Base-by-base conservation (phyloP, 495 filamentous ascomycete species). In the Xylona heveae region DNA sequence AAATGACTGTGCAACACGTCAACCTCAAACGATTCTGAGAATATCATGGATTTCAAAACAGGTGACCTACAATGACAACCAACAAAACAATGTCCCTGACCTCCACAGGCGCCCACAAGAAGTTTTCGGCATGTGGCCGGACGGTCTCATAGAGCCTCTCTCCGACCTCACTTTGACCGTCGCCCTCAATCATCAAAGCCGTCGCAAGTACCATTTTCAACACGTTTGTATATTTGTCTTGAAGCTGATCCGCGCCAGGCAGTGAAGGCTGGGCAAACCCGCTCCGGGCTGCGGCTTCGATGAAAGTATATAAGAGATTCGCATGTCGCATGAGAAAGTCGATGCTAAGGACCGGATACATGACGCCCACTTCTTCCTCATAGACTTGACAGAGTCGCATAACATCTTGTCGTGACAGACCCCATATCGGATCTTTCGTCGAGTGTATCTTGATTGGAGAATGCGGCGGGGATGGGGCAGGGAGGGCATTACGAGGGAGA, bases 301-400 rank as follows among this genome's bases (percentile, higher is more conserved):
- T 72, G 48, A 79, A 88, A 2, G 55, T 55, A 43, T 74, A 74
- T 2, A 91, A 51, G 28, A 59, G 56, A 20, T 62, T 65, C 8
- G 71, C 69, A 45, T 84, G 70, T 6, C 50, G 54, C 17, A 72
- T 65, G 4, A 82, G 51, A 12, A 57, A 56, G 15, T 75, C 64
- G 22, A 88, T 77, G 35, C 76, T 59, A 14, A 88, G 50, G 8
- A 91, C 60, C 1, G 80, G 80, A 49, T 85, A 85, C 78, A 85
- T 85, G 33, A 81, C 61, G 6, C 76, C 76, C 31, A 85, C 70
- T 47, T 88, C 81, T 47, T 91, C 78, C 33, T 83, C 74, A 41
- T 78, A 79, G 5, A 82, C 61, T 6, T 62, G 54, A 38, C 72
- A 76, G 5, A 91, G 53, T 1, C 76, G 65, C 8, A 78, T 40